These are phyloP conservation scores for Cordyceps militaris DNA, from an alignment of 2,329 filamentous ascomycete genomes.

Conservation along the genomic window DNA sequence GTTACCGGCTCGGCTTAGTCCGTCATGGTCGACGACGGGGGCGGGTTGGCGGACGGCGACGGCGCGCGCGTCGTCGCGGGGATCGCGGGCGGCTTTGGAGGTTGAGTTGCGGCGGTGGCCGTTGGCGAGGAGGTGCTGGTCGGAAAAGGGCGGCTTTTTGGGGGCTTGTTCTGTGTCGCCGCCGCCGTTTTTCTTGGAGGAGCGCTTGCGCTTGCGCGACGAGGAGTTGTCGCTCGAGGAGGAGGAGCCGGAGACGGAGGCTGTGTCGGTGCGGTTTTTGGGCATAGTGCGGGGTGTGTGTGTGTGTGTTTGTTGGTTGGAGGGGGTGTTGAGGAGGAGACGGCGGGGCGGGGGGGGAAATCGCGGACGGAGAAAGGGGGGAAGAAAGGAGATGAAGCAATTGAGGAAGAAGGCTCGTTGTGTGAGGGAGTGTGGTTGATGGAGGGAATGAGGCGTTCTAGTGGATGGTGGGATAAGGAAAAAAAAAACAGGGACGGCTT, in stretches of 20 bases:
- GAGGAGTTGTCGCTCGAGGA: slow-evolving; percentile 26
- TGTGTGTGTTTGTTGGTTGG: neutral
- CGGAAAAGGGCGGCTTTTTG: slow-evolving; percentile 17
- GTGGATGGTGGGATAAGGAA: neutral
- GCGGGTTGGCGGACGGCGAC: slow-evolving; percentile 45
- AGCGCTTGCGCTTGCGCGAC: slow-evolving; percentile 20
- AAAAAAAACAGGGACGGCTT: slow-evolving; percentile 6
- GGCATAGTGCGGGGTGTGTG: slow-evolving; percentile 1
- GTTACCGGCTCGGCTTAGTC: slow-evolving; percentile 52
- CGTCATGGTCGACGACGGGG: slow-evolving; percentile 55
- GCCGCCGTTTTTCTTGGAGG: slow-evolving; percentile 20
- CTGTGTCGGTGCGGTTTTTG: slow-evolving; percentile 17
- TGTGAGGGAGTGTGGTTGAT: neutral
- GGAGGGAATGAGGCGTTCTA: too few relatives aligned
- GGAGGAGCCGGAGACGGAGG: slow-evolving; percentile 22
- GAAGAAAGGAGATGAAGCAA: neutral
- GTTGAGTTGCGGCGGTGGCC: slow-evolving; percentile 44
- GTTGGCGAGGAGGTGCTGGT: slow-evolving; percentile 24
- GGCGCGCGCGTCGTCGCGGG: slow-evolving; percentile 43
- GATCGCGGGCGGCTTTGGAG: slow-evolving; percentile 55
- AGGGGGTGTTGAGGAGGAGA: too few relatives aligned
- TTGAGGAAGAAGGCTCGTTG: neutral
- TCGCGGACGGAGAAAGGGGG: neutral
- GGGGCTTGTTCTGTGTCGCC: slow-evolving; percentile 15
- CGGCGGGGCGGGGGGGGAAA: neutral